Evolutionary conservation across 2,329 filamentous ascomycete genomes (phyloP).

Genomic region (Aschersonia sp.): DNA sequence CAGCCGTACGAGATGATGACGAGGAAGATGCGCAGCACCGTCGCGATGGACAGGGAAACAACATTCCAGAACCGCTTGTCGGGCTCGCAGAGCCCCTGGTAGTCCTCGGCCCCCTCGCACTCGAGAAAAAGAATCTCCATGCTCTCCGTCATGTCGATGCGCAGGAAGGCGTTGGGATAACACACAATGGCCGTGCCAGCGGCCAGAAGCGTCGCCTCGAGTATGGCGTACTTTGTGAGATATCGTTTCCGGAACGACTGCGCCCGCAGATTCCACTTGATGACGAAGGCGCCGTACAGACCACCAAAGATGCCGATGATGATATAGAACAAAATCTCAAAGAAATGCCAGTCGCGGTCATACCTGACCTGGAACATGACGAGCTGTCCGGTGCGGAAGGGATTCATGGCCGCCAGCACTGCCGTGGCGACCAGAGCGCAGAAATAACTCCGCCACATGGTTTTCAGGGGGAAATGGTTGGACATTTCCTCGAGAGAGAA

Average conservation of each 20-base stretch:
- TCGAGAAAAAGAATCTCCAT: constrained; percentile 97
- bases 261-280: constrained; percentile 88
- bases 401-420: constrained; percentile 89
- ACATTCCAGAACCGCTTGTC: constrained; percentile 67
- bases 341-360: constrained; percentile 94
- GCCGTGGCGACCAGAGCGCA: constrained; percentile 91
- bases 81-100: constrained; percentile 74
- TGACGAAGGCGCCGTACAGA: constrained; percentile 89
- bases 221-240: constrained; percentile 65
- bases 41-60: constrained; percentile 63
- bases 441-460: constrained; percentile 95
- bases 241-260: constrained; percentile 93
- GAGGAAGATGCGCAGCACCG: constrained; percentile 63
- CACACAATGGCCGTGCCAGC: constrained; percentile 79
- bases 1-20: constrained; percentile 95
- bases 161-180: constrained; percentile 87
- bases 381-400: constrained; percentile 88
- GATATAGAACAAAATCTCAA: constrained; percentile 86
- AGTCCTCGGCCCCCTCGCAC: constrained; percentile 79
- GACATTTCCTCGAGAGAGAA: constrained; percentile 98
- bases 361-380: constrained; percentile 99
- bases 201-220: constrained; percentile 76
- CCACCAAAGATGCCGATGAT: constrained; percentile 87
- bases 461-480: constrained; percentile 90
- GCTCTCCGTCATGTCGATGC: constrained; percentile 98